These are phyloP conservation scores for Wallacemonas sp. DNA, from an alignment of 208 protist genomes.

Conservation along the genomic window DNA sequence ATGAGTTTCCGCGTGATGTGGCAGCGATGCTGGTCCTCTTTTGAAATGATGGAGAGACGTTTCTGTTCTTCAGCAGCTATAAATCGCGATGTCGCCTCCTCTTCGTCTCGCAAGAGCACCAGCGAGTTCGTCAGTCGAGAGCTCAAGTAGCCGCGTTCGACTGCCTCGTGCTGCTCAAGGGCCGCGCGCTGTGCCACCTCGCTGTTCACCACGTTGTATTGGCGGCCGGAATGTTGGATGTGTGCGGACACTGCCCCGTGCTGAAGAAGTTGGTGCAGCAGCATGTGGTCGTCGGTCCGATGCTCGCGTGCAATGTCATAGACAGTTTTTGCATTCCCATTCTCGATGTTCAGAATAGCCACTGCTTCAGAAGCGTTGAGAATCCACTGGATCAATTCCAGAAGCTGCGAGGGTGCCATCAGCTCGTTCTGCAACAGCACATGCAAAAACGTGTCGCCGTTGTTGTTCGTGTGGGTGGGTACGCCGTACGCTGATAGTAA, in stretches of 20 bases:
- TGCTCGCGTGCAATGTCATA: conserved; percentile 39
- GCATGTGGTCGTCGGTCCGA: conserved; percentile 3
- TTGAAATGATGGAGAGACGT: no score
- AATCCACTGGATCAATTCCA: conserved; percentile 43
- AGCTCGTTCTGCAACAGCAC: conserved; percentile 36
- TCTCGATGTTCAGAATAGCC: conserved; percentile 27
- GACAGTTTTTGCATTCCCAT: conserved; percentile 26
- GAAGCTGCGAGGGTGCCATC: conserved; percentile 14
- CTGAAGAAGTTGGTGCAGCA: conserved; percentile 39
- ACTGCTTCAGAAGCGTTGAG: conserved; percentile 11
- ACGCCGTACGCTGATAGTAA: conserved; percentile 53
- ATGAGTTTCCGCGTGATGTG: no score
- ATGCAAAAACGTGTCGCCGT: conserved; percentile 63
- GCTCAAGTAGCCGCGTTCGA: neutral
- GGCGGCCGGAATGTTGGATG: conserved; percentile 14
- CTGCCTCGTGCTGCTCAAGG: neutral
- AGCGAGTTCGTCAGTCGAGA: neutral
- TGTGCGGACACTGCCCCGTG: conserved; percentile 21
- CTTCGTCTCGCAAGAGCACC: no score
- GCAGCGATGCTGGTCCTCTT: no score
- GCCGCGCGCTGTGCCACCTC: conserved; percentile 15
- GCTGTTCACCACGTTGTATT: neutral
- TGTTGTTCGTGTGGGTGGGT: conserved; percentile 2
- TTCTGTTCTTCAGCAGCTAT: no score
- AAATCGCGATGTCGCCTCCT: no score